phyloP scores from a whole-genome alignment of 2,329 filamentous ascomycete genomes.

The Claviceps lovelessii region DNA sequence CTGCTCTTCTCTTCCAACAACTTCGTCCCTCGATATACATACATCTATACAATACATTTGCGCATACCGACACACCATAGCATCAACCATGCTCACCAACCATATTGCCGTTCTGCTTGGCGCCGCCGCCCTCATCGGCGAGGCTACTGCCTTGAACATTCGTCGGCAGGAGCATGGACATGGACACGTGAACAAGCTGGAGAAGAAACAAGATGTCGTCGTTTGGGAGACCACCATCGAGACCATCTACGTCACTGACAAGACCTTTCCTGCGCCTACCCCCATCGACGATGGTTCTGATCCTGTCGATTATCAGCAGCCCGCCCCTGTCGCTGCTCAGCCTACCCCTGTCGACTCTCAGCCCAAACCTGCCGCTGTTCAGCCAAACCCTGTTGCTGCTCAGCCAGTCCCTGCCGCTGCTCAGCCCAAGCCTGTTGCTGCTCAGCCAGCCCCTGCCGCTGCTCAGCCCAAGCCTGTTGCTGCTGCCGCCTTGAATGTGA shows the following conservation, averaged over 20 bases:
- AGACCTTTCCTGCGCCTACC: too few species aligned
- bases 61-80: background rate
- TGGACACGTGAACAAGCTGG: constrained; percentile 16
- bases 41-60: background rate
- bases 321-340: background rate
- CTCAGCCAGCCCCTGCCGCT: too few species aligned
- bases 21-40: background rate
- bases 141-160: constrained; percentile 27
- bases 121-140: constrained; percentile 28
- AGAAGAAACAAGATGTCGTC: constrained; percentile 21
- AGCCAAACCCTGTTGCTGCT: constrained; percentile 15
- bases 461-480: background rate
- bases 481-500: constrained; percentile 1
- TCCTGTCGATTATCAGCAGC: background rate
- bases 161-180: constrained; percentile 21
- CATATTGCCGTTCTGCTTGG: constrained; percentile 27
- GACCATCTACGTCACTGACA: constrained; percentile 23
- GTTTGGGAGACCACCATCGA: constrained; percentile 27
- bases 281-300: constrained; percentile 7
- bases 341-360: constrained; percentile 14
- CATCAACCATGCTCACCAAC: constrained; percentile 28
- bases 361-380: constrained; percentile 10
- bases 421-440: too few species aligned
- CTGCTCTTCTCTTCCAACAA: too few species aligned
- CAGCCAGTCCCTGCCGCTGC: too few species aligned